Conservation (phyloP, 1,284 basidiomycete genomes). For the Naganishia sp. region DNA sequence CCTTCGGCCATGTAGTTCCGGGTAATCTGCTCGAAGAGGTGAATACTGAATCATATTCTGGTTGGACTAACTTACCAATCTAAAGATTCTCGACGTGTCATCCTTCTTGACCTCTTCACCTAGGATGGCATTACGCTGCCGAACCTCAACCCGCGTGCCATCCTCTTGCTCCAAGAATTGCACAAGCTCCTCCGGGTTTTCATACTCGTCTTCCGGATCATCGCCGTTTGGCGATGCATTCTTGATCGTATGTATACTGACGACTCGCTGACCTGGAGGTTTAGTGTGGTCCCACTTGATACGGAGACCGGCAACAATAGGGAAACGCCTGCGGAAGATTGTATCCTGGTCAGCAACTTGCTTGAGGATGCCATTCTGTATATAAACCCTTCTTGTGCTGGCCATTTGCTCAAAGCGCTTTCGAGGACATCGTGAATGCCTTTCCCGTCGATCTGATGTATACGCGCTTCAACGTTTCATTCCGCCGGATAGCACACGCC, state of each 20-base stretch:
- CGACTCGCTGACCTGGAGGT: conserved; percentile 68
- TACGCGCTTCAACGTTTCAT: background rate
- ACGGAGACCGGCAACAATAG: conserved; percentile 79
- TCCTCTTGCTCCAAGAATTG: conserved; percentile 51
- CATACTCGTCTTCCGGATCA: conserved; percentile 45
- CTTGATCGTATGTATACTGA: conserved; percentile 67
- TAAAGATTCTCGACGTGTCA: conserved; percentile 65
- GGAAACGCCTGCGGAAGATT: conserved; percentile 68
- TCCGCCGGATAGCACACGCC: no score
- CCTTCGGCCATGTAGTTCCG: conserved; percentile 54
- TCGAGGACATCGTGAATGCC: conserved; percentile 82
- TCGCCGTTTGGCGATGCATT: conserved; percentile 56
- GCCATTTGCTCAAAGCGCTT: conserved; percentile 72
- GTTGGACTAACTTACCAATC: conserved; percentile 60
- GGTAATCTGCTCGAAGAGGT: conserved; percentile 44
- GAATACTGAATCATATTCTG: background rate
- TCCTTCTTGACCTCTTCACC: conserved; percentile 62
- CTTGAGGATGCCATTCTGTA: conserved; percentile 25
- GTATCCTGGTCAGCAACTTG: background rate
- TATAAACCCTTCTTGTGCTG: conserved; percentile 81
- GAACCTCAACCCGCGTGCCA: conserved; percentile 54
- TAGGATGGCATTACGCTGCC: conserved; percentile 43
- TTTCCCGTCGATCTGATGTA: conserved; percentile 68
- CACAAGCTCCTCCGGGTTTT: conserved; percentile 44
- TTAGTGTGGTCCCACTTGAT: conserved; percentile 79